A percentile compares a stretch with the other conserved stretches of the same genome.
phyloP scores from a whole-genome alignment of 108 stramenopile genomes.

The Aurantiochytrium sp. region DNA sequence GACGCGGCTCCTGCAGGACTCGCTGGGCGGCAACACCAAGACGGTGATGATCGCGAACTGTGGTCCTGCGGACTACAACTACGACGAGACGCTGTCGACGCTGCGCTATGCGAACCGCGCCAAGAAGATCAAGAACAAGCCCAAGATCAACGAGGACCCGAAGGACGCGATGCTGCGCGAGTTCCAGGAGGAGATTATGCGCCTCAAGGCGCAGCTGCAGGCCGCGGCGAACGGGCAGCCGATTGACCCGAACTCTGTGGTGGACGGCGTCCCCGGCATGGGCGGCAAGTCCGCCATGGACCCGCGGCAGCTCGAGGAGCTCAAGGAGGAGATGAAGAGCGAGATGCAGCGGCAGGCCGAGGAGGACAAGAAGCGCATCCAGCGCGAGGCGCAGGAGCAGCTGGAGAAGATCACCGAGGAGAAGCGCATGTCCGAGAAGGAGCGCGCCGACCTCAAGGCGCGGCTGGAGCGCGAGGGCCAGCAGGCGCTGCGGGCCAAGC shows the following conservation, averaged over 20 bases:
- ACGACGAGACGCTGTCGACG: conserved; percentile 95
- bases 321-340: conserved; percentile 41
- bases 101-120: conserved; percentile 96
- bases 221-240: neutral
- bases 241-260: neutral
- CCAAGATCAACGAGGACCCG: conserved; percentile 93
- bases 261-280: neutral
- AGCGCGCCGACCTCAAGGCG: conserved; percentile 59
- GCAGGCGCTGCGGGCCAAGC: conserved; percentile 62
- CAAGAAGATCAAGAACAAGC: conserved; percentile 98
- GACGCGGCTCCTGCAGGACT: conserved; percentile 94
- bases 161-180: conserved; percentile 89
- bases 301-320: conserved; percentile 36
- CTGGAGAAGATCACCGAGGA: conserved; percentile 53
- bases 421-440: conserved; percentile 64
- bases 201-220: conserved; percentile 42
- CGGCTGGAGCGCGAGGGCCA: conserved; percentile 67
- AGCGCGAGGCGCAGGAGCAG: conserved; percentile 55
- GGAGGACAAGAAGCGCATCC: conserved; percentile 48
- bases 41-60: conserved; percentile 91
- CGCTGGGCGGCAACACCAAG: conserved; percentile 84
- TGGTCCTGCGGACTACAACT: conserved; percentile 94
- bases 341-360: conserved; percentile 47
- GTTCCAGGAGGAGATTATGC: conserved; percentile 71
- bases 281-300: conserved; percentile 35